phyloP scores from a whole-genome alignment of 2,329 filamentous ascomycete species.

The Xylaria sp. region DNA sequence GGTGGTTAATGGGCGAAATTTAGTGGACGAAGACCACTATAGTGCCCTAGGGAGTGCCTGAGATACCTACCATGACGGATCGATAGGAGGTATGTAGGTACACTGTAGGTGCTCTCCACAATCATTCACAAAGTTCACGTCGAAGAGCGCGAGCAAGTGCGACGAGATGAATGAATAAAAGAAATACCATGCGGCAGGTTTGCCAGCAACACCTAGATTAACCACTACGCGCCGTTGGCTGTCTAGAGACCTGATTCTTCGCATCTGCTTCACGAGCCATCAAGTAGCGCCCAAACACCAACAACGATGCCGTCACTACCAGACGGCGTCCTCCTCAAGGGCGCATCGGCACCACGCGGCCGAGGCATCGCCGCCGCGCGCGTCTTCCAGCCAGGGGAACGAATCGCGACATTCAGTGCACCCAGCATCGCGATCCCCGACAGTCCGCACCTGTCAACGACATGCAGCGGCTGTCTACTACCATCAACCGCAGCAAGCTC shows the following conservation, averaged over 20 bases:
- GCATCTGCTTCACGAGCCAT: neutral
- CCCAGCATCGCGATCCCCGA: slow-evolving; percentile 56
- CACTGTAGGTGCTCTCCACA: too few species aligned
- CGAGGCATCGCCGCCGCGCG: slow-evolving; percentile 53
- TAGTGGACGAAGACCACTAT: neutral
- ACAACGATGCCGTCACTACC: slow-evolving; percentile 14
- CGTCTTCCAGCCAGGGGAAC: slow-evolving; percentile 51
- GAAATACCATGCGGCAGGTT: neutral
- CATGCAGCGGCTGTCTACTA: slow-evolving; percentile 58
- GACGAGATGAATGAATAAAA: slow-evolving; percentile 10
- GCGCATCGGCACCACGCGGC: slow-evolving; percentile 41
- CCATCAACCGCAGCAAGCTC: slow-evolving; percentile 27
- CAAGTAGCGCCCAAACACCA: neutral
- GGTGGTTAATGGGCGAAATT: neutral
- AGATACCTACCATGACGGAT: too few species aligned
- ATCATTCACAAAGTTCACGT: too few species aligned
- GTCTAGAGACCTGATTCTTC: neutral
- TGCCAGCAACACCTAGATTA: neutral
- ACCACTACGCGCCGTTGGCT: neutral
- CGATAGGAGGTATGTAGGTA: too few species aligned
- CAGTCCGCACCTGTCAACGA: slow-evolving; percentile 46
- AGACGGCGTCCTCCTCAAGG: slow-evolving; percentile 18
- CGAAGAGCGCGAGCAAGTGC: too few species aligned
- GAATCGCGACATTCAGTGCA: slow-evolving; percentile 51
- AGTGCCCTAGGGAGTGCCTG: too few species aligned